Evolutionary conservation across 169 alveolate genomes (phyloP).

Genomic region (Eimeria sp.): DNA sequence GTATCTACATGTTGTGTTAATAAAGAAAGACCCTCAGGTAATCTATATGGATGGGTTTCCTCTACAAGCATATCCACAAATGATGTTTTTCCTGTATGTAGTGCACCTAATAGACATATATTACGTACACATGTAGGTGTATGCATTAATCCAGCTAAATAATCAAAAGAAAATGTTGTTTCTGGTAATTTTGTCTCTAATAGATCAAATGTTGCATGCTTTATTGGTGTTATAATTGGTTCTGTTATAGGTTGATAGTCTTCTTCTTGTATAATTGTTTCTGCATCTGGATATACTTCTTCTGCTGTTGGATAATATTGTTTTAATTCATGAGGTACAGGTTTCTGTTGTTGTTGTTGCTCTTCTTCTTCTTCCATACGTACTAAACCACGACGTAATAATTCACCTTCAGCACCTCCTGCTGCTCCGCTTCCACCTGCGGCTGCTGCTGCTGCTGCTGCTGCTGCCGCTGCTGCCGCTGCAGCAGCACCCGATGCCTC

Average conservation of each 20-base stretch:
- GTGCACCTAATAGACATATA: constrained; percentile 98
- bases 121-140: constrained; percentile 97
- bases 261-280: constrained; percentile 96
- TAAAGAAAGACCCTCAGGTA: background rate
- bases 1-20: constrained; percentile 71
- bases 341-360: constrained; percentile 85
- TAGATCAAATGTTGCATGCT: constrained; percentile 93
- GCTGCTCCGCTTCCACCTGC: constrained; percentile 35
- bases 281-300: constrained; percentile 96
- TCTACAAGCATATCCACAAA: constrained; percentile 97
- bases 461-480: constrained; percentile 84
- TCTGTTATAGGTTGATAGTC: constrained; percentile 99
- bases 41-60: constrained; percentile 92
- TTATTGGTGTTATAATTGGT: constrained; percentile 98
- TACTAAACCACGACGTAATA: constrained; percentile 83
- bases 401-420: constrained; percentile 55
- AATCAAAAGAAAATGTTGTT: constrained; percentile 96
- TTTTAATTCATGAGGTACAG: constrained; percentile 97
- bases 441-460: constrained; percentile 61
- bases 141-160: constrained; percentile 94
- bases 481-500: constrained; percentile 83
- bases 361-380: constrained; percentile 87
- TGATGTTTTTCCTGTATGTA: constrained; percentile 99
- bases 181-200: constrained; percentile 92
- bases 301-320: constrained; percentile 97